Conservation (phyloP, 1,284 basidiomycete species). For the Sanghuangporus baumii region DNA sequence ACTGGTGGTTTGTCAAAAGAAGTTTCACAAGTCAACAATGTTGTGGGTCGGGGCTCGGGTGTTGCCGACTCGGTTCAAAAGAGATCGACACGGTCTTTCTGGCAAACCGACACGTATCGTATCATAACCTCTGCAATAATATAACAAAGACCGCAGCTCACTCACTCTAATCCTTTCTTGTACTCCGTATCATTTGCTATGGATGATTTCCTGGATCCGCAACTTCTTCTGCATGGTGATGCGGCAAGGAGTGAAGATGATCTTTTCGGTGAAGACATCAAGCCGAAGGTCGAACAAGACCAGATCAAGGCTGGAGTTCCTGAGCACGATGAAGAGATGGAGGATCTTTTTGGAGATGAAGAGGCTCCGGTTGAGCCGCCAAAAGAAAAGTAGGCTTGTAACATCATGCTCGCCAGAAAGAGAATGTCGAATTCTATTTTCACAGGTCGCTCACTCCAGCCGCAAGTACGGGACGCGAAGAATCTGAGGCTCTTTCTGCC, state of each 20-base stretch:
- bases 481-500: slow-evolving; percentile 61
- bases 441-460: slow-evolving; percentile 21
- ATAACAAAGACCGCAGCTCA: neutral
- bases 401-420: too few relatives aligned
- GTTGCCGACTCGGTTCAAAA: too few relatives aligned
- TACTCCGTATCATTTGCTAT: neutral
- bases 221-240: neutral
- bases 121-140: too few relatives aligned
- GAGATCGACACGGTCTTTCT: neutral
- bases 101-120: neutral
- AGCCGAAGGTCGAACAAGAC: slow-evolving; percentile 3
- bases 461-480: slow-evolving; percentile 36
- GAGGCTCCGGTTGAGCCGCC: slow-evolving; percentile 39
- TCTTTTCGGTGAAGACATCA: slow-evolving; percentile 1
- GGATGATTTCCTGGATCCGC: neutral
- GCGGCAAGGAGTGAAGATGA: neutral
- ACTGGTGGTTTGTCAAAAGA: too few relatives aligned
- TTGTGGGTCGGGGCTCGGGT: too few relatives aligned
- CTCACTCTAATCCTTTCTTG: neutral
- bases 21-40: too few relatives aligned
- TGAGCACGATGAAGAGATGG: slow-evolving; percentile 57
- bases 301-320: slow-evolving; percentile 12
- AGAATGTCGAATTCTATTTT: slow-evolving; percentile 17
- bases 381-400: slow-evolving; percentile 19
- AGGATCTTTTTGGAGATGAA: slow-evolving; percentile 76